These are phyloP conservation scores for Hortaea sp. DNA, from an alignment of 2,329 filamentous ascomycete genomes.

Conservation along the genomic window DNA sequence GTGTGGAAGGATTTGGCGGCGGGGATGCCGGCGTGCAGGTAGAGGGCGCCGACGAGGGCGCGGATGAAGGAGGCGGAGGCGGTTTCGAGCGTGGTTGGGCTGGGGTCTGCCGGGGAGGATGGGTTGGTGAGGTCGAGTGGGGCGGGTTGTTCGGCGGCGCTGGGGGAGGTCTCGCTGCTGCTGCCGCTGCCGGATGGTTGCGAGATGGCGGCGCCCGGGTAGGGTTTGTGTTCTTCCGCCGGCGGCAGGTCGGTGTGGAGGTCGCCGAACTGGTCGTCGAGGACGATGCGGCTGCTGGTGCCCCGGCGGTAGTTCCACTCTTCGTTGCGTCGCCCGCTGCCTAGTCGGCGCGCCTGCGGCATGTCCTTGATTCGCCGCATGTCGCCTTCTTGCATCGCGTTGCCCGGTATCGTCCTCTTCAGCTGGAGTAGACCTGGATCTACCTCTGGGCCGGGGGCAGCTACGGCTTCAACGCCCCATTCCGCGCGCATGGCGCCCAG, in stretches of 20 bases:
- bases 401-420: slow-evolving; percentile 39
- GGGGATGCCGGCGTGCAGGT: slow-evolving; percentile 70
- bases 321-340: slow-evolving; percentile 27
- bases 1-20: slow-evolving; percentile 74
- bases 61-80: slow-evolving; percentile 71
- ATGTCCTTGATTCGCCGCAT: slow-evolving; percentile 23
- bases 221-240: slow-evolving; percentile 16
- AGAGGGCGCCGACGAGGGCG: slow-evolving; percentile 73
- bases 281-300: slow-evolving; percentile 65
- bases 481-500: slow-evolving; percentile 64
- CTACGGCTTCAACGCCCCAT: slow-evolving; percentile 89
- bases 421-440: slow-evolving; percentile 87
- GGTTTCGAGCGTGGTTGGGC: slow-evolving; percentile 38
- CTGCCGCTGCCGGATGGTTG: slow-evolving; percentile 1
- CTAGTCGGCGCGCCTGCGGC: slow-evolving; percentile 6
- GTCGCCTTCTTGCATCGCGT: slow-evolving; percentile 23
- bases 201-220: slow-evolving; percentile 10
- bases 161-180: no score
- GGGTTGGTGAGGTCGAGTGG: no score
- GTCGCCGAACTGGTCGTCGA: slow-evolving; percentile 80
- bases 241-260: slow-evolving; percentile 24
- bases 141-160: background rate
- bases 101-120: background rate
- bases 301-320: slow-evolving; percentile 54
- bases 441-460: slow-evolving; percentile 78